Evolutionary conservation across 1,284 basidiomycete genomes (phyloP).

Genomic region (Pholiota adiposa): DNA sequence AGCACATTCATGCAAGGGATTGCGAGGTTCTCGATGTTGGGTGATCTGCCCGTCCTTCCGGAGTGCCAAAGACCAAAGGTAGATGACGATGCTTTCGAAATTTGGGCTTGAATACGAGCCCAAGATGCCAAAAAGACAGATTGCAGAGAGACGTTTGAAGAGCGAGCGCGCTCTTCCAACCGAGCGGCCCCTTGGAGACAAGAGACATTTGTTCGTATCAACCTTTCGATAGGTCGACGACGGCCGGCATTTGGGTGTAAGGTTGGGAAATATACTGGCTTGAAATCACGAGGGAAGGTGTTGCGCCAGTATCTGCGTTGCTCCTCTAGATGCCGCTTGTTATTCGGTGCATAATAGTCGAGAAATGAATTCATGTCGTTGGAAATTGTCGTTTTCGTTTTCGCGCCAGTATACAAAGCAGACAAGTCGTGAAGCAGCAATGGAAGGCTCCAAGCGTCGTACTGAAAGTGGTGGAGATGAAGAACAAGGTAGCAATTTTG

Average conservation of each 20-base stretch:
- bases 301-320: slow-evolving; percentile 46
- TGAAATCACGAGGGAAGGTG: slow-evolving; percentile 34
- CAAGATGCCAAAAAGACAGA: slow-evolving; percentile 50
- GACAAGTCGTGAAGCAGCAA: slow-evolving; percentile 47
- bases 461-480: slow-evolving; percentile 55
- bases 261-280: slow-evolving; percentile 37
- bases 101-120: slow-evolving; percentile 44
- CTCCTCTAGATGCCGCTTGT: slow-evolving; percentile 25
- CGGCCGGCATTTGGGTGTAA: slow-evolving; percentile 1
- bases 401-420: slow-evolving; percentile 36
- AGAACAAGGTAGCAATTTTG: slow-evolving; percentile 40
- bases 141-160: slow-evolving; percentile 39
- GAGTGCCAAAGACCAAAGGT: slow-evolving; percentile 54
- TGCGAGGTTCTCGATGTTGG: slow-evolving; percentile 42
- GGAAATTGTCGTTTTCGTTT: slow-evolving; percentile 29
- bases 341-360: slow-evolving; percentile 27
- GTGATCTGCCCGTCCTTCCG: slow-evolving; percentile 41
- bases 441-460: slow-evolving; percentile 53
- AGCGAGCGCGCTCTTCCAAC: slow-evolving; percentile 33
- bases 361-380: slow-evolving; percentile 40
- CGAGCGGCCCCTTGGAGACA: slow-evolving; percentile 25
- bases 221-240: not conserved
- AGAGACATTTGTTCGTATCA: slow-evolving; percentile 19
- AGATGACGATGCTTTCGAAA: slow-evolving; percentile 32
- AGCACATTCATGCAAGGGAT: slow-evolving; percentile 53